These are phyloP conservation scores for Neoascochyta sp. DNA, from an alignment of 2,329 filamentous ascomycete genomes.

Conservation along the genomic window DNA sequence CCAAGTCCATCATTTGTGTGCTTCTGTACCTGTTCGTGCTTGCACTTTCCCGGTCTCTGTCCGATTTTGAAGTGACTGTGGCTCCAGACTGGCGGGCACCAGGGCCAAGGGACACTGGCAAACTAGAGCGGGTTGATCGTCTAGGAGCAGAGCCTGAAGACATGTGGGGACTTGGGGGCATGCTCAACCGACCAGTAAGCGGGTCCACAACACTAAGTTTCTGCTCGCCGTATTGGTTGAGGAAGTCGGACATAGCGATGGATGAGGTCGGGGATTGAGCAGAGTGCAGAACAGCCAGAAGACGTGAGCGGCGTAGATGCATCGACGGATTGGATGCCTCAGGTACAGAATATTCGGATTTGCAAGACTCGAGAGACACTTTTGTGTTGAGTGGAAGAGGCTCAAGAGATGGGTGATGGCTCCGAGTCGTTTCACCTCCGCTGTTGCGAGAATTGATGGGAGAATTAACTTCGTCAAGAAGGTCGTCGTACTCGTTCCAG, in stretches of 20 bases:
- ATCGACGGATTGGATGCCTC: slow-evolving; percentile 34
- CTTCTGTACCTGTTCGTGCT: slow-evolving; percentile 46
- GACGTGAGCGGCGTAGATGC: slow-evolving; percentile 49
- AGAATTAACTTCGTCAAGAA: slow-evolving; percentile 68
- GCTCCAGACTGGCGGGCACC: slow-evolving; percentile 33
- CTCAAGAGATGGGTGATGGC: slow-evolving; percentile 27
- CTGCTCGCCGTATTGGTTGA: slow-evolving; percentile 49
- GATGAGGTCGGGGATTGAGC: slow-evolving; percentile 51
- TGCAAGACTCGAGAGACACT: slow-evolving; percentile 14
- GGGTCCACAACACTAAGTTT: slow-evolving; percentile 38
- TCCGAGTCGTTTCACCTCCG: slow-evolving; percentile 8
- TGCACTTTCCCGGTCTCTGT: slow-evolving; percentile 34
- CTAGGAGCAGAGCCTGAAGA: slow-evolving; percentile 27
- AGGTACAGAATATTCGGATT: slow-evolving; percentile 30
- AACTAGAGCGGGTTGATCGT: slow-evolving; percentile 35
- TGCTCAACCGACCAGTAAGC: slow-evolving; percentile 36
- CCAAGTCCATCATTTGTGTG: slow-evolving; percentile 53
- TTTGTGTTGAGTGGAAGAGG: slow-evolving; percentile 28
- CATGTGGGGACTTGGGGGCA: slow-evolving; percentile 31
- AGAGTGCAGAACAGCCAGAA: slow-evolving; percentile 50
- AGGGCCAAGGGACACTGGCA: slow-evolving; percentile 28
- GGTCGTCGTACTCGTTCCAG: slow-evolving; percentile 91
- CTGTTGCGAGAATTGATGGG: slow-evolving; percentile 26
- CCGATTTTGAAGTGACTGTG: slow-evolving; percentile 28
- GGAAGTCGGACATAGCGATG: slow-evolving; percentile 52